Conservation (phyloP, 352 stramenopile genomes). For the Pythium monospermum region DNA sequence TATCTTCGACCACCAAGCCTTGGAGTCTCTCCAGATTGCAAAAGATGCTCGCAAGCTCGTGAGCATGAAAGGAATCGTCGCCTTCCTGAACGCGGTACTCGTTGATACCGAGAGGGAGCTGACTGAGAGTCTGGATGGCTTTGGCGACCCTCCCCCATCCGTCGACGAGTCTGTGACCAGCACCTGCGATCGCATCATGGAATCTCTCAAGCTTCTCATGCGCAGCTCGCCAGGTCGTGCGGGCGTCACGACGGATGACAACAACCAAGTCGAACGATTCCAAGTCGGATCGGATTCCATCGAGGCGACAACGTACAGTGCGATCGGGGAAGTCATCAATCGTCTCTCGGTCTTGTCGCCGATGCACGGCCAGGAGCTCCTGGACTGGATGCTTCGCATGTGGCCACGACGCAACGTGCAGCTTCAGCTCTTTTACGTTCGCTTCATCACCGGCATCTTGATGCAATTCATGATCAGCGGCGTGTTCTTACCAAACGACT, state of each 20-base stretch:
- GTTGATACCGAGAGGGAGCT: constrained; percentile 35
- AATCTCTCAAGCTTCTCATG: constrained; percentile 46
- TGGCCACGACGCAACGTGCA: constrained; percentile 72
- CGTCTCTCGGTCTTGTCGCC: constrained; percentile 55
- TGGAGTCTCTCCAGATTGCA: constrained; percentile 13
- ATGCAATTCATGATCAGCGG: constrained; percentile 55
- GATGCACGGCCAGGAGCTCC: constrained; percentile 50
- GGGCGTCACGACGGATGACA: constrained; percentile 28
- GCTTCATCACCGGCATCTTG: constrained; percentile 55
- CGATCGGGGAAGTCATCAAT: constrained; percentile 58
- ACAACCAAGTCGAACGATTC: constrained; percentile 65
- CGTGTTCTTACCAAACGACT: constrained; percentile 40
- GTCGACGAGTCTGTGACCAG: constrained; percentile 29
- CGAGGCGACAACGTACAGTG: constrained; percentile 58
- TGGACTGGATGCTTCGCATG: constrained; percentile 66
- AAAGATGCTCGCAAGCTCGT: constrained; percentile 21
- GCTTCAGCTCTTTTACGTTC: constrained; percentile 71
- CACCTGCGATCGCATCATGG: constrained; percentile 42
- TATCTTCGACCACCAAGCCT: constrained; percentile 62
- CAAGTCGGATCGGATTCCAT: constrained; percentile 53
- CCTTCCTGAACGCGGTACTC: constrained; percentile 47
- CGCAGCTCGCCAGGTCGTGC: constrained; percentile 41
- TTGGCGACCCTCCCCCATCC: constrained; percentile 31
- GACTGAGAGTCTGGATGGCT: constrained; percentile 29
- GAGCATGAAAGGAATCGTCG: constrained; percentile 52